Evolutionary conservation across 2,329 filamentous ascomycete genomes (phyloP).

Genomic region (Grosmannia huntii): DNA sequence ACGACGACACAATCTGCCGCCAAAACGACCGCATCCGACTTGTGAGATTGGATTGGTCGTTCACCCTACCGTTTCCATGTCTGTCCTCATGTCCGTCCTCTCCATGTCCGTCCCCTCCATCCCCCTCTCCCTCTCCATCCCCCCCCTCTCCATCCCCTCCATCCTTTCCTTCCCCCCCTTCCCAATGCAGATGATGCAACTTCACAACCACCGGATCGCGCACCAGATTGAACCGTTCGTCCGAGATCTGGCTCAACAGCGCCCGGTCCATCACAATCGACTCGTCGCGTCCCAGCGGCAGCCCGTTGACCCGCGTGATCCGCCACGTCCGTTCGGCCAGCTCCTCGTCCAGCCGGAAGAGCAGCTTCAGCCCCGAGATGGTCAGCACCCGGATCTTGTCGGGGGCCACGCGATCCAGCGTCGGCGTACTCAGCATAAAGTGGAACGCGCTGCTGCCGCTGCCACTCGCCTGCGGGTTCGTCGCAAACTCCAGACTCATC

Average conservation of each 20-base stretch:
- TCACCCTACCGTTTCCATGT: neutral
- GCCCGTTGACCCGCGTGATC: constrained; percentile 69
- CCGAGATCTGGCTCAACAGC: constrained; percentile 61
- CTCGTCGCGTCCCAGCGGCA: constrained; percentile 76
- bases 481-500: constrained; percentile 52
- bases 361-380: constrained; percentile 47
- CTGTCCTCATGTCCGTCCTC: neutral
- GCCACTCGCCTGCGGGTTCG: constrained; percentile 25
- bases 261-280: constrained; percentile 69
- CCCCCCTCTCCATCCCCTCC: constrained; percentile 7
- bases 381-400: constrained; percentile 36
- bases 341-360: constrained; percentile 52
- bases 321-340: constrained; percentile 42
- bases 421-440: constrained; percentile 31
- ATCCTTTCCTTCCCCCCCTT: constrained; percentile 35
- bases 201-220: constrained; percentile 44
- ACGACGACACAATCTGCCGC: constrained; percentile 27
- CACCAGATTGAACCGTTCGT: constrained; percentile 72
- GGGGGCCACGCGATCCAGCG: constrained; percentile 30
- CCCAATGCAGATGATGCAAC: constrained; percentile 41
- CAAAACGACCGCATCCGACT: constrained; percentile 35
- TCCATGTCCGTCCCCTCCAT: neutral
- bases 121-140: constrained; percentile 11
- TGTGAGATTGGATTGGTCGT: constrained; percentile 13
- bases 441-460: constrained; percentile 27